Base-by-base conservation (phyloP, 1,284 basidiomycete genomes). In the Coniferiporia sulphurascens region DNA sequence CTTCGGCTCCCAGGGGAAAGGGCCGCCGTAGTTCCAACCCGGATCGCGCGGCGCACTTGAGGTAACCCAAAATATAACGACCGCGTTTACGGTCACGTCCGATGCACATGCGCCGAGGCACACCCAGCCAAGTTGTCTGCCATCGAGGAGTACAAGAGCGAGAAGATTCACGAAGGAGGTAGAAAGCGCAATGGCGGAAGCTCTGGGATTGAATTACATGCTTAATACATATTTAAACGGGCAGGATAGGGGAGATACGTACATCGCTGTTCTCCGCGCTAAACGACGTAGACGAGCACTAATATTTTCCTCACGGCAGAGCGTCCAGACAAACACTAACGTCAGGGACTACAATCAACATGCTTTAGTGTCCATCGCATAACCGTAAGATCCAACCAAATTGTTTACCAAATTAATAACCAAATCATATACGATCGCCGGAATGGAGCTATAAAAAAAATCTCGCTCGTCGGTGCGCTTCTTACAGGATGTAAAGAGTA, bases 51-150 rank as follows among this genome's bases (percentile, higher is more conserved):
- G n/a, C 2, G 41, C 22, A 6, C 53, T 44, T 3, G 51, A 44
- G 56, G 74, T 74, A 7, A 76, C 75, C 71, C 72, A 76, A 67
- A 74, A 77, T 17, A 78, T 65, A 1, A 75, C 73, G 21, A 72
- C 56, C 6, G 75, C 74, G 58, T 78, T 78, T 56, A 75, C 56
- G 22, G 75, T 70, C 46, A 77, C 81, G 65, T 84, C 82, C 12
- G 69, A 71, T 4, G 77, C 77, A 63, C 83, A 85, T 58, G 76
- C 76, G 12, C 73, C 75, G 1, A 85, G 71, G 65, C 81, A 83
- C 15, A 84, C 74, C 78, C 78, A 83, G 4, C 75, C 80, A 10
- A 80, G 71, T 65, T 84, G 75, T 36, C 71, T 67, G 6, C 83
- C 82, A 44, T 81, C 68, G 68, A 81, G 67, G 27, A 77, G 44